Evolutionary conservation across 129 eudicot species (phyloP).

Genomic region (Dittrichia graveolens): DNA sequence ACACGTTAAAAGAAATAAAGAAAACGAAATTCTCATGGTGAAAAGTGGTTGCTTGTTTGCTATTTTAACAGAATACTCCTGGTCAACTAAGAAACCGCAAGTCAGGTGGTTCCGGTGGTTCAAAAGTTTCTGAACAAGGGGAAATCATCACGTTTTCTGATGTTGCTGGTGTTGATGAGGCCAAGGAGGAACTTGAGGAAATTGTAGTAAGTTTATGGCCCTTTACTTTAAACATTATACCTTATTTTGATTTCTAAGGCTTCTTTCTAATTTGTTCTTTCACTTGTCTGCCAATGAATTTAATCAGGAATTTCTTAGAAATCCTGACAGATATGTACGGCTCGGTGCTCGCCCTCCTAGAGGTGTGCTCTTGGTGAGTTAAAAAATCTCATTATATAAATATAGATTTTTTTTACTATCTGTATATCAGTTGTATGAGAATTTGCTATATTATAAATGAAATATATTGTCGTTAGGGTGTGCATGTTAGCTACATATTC

Average conservation of each 20-base stretch:
- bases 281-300: conserved; percentile 4
- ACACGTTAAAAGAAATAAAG: not conserved
- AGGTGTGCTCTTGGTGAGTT: conserved; percentile 96
- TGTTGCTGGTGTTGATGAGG: conserved; percentile 99
- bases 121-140: conserved; percentile 86
- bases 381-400: not conserved
- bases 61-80: conserved; percentile 59
- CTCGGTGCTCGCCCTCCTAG: conserved; percentile 99
- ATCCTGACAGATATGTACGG: conserved; percentile 78
- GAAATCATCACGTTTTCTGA: conserved; percentile 87
- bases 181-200: conserved; percentile 98
- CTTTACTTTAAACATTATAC: conserved; percentile 5
- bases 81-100: conserved; percentile 96
- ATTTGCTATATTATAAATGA: not conserved
- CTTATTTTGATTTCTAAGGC: not conserved
- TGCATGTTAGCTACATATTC: no score
- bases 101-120: conserved; percentile 73
- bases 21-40: not conserved
- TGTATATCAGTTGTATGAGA: not conserved
- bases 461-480: no score
- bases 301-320: conserved; percentile 89
- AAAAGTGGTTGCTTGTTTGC: conserved; percentile 13
- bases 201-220: conserved; percentile 73
- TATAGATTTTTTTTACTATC: no score
- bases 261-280: conserved; percentile 16